Percentiles rank a stretch among this genome's conserved stretches.
These are phyloP conservation scores for Fusarium napiforme DNA, from an alignment of 2,329 filamentous ascomycete genomes.

Conservation along the genomic window DNA sequence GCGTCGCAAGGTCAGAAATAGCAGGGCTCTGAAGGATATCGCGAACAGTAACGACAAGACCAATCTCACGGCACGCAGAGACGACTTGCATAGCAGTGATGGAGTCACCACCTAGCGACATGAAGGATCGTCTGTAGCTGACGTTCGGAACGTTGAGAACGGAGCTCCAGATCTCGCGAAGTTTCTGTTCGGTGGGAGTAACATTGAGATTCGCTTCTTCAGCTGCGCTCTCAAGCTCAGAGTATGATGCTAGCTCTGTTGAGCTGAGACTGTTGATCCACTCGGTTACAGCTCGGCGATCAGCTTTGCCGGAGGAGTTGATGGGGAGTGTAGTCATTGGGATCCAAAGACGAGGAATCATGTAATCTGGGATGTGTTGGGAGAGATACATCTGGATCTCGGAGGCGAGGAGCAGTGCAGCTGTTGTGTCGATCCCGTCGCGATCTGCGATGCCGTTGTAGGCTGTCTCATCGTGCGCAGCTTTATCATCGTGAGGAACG, in stretches of 20 bases:
- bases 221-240: not conserved
- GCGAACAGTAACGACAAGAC: not conserved
- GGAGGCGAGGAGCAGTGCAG: not conserved
- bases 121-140: not conserved
- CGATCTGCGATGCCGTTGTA: not conserved
- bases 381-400: not conserved
- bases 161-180: not conserved
- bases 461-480: not conserved
- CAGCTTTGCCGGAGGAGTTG: not conserved
- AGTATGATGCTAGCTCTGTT: not conserved
- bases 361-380: not conserved
- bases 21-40: not conserved
- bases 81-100: not conserved
- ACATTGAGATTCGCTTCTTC: not conserved
- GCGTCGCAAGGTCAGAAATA: not conserved
- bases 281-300: not conserved
- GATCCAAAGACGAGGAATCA: constrained; percentile 5
- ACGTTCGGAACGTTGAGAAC: not conserved
- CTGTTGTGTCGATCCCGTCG: not conserved
- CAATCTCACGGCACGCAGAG: not conserved
- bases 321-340: not conserved
- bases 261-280: not conserved
- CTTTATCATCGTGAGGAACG: not conserved
- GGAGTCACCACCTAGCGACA: not conserved
- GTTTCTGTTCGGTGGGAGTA: not conserved